Evolutionary conservation across 805 yeast species (phyloP).

Genomic region (Blastobotrys attinorum): DNA sequence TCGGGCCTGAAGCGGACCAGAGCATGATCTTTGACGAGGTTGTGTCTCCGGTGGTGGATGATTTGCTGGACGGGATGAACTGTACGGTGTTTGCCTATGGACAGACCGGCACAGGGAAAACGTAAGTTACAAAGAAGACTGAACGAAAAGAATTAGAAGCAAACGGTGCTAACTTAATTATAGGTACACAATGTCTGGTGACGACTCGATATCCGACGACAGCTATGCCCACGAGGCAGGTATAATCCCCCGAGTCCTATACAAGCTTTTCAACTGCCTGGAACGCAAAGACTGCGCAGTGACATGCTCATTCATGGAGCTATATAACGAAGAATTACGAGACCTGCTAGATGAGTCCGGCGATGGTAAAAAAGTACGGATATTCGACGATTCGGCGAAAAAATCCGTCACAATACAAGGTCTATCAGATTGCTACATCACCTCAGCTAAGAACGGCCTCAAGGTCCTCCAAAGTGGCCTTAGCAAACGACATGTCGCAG

Average conservation of each 20-base stretch:
- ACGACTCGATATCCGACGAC: slow-evolving; percentile 40
- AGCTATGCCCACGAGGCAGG: slow-evolving; percentile 44
- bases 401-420: slow-evolving; percentile 47
- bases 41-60: slow-evolving; percentile 56
- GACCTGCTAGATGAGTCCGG: slow-evolving; percentile 49
- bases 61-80: slow-evolving; percentile 67
- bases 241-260: slow-evolving; percentile 52
- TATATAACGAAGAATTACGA: slow-evolving; percentile 78
- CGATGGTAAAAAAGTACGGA: slow-evolving; percentile 42
- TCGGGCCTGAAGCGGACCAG: slow-evolving; percentile 78
- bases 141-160: background rate
- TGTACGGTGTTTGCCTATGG: slow-evolving; percentile 85
- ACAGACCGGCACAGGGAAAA: slow-evolving; percentile 87
- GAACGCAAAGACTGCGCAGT: slow-evolving; percentile 49
- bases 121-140: slow-evolving; percentile 32
- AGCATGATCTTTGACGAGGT: slow-evolving; percentile 54
- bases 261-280: slow-evolving; percentile 46
- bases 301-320: slow-evolving; percentile 72
- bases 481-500: slow-evolving; percentile 59
- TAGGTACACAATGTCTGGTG: slow-evolving; percentile 56
- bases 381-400: slow-evolving; percentile 42
- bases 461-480: slow-evolving; percentile 49
- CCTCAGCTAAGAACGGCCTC: slow-evolving; percentile 44
- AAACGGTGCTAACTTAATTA: no score
- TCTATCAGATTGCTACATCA: slow-evolving; percentile 46